Evolutionary conservation across 164 flowering plant species (phyloP), one percentile per base, ranked within the genome.

Genomic region (Vitis rupestris): DNA sequence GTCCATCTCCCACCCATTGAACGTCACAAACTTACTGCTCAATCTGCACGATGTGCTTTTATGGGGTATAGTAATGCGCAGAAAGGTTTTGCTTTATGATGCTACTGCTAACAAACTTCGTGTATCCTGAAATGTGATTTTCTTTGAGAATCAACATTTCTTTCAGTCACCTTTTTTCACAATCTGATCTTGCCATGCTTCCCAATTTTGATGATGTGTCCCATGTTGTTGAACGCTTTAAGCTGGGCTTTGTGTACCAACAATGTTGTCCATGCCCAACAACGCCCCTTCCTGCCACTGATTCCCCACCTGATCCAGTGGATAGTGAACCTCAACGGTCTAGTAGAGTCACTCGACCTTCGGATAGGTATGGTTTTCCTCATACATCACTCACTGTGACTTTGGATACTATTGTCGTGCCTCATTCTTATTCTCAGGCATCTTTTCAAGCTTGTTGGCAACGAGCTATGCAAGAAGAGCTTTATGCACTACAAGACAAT

Each of bases 31-130:
- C 48, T 61, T 10, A 0, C 52, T 9, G 27, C 70, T 66, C 66
- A 59, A 44, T 66, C 27, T 56, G 76, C 37, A 15, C 19, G 17
- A 11, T 73, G 68, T 63, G 72, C 49, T 14, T 69, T 74, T 69
- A 10, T 74, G 31, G 73, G 65, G 19, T 74, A 68, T 59, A 15
- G 4, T 15, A 10, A 1, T 30, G 3, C 48, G 10, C 63, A 55
- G 0, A 67, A 57, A 64, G 62, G 63, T 1, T 57, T 14, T 57
- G 11, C 51, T 52, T 61, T 53, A 62, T 70, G 60, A 61, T 52
- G 11, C 61, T 15, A 2, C 0, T n/a, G 0, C 30, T 61, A 57
- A 59, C 11, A n/a, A 31, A 15, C 7, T 51, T 19, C 54, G 61
- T 62, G 31, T 70, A 16, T 70, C 72, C 19, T 9, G 52, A 1